phyloP scores from a whole-genome alignment of 768 basidiomycete genomes.

The Dacryopinax spathularia region DNA sequence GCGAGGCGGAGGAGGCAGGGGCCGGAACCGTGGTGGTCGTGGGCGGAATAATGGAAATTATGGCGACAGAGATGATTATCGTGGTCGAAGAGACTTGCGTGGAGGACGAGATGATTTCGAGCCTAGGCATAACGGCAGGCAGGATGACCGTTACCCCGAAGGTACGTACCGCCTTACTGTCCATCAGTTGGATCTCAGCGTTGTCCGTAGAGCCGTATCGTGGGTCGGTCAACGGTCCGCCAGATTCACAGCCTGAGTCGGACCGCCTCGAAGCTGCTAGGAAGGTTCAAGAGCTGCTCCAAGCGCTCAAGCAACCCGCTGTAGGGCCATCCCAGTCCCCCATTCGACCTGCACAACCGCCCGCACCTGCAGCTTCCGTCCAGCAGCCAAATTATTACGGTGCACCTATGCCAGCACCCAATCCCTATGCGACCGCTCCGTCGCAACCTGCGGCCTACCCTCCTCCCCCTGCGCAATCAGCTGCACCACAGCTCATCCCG shows the following conservation, averaged over 20 bases:
- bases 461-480: background rate
- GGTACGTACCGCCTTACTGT: background rate
- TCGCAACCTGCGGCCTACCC: background rate
- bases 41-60: conserved; percentile 30
- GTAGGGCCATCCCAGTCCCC: background rate
- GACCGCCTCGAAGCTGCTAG: conserved; percentile 80
- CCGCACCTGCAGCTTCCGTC: background rate
- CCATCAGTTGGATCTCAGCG: background rate
- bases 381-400: background rate
- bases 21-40: conserved; percentile 24
- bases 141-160: background rate
- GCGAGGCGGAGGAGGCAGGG: conserved; percentile 23
- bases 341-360: background rate
- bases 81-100: background rate
- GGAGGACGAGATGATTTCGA: background rate
- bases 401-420: background rate
- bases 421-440: background rate
- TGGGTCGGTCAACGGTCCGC: background rate
- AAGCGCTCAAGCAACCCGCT: background rate
- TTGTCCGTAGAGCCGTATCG: background rate
- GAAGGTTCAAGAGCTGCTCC: conserved; percentile 57
- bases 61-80: background rate
- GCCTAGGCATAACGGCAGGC: background rate
- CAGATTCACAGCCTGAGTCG: conserved; percentile 30
- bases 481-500: background rate